phyloP scores from a whole-genome alignment of 2,329 filamentous ascomycete species.

The Scedosporium dehoogii region DNA sequence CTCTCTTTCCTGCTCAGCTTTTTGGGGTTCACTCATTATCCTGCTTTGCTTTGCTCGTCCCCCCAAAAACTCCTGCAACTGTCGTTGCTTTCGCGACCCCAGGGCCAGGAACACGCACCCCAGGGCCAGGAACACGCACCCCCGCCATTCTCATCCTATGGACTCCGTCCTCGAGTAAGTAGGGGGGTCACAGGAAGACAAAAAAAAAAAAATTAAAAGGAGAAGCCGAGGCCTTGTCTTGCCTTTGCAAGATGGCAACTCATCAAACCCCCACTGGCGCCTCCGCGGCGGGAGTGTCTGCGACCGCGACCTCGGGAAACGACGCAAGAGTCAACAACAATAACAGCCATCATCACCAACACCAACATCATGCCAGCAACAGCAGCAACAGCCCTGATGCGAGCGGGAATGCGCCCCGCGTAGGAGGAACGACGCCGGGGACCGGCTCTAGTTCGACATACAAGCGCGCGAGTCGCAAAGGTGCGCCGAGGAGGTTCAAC shows the following conservation, averaged over 20 bases:
- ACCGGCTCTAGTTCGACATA: constrained; percentile 20
- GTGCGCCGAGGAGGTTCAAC: constrained; percentile 40
- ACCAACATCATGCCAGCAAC: background rate
- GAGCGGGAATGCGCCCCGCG: background rate
- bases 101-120: background rate
- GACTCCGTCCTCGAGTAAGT: background rate
- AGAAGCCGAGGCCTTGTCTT: too few species aligned
- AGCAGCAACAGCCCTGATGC: background rate
- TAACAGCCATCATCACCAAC: too few species aligned
- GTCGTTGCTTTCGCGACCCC: background rate
- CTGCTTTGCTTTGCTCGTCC: background rate
- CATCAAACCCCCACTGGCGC: constrained; percentile 1
- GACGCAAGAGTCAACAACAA: background rate
- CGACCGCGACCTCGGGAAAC: background rate
- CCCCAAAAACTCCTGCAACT: background rate
- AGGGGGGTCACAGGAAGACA: background rate
- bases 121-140: background rate
- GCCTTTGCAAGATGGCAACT: constrained; percentile 1
- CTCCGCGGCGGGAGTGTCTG: background rate
- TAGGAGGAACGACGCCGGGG: background rate
- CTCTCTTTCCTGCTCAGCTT: background rate
- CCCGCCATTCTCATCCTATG: background rate
- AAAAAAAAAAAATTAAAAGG: background rate
- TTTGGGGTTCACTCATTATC: background rate
- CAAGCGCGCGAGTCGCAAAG: constrained; percentile 42